Base-by-base conservation (phyloP, 176 grass and related monocot genomes). In the Elaeis guineensis region DNA sequence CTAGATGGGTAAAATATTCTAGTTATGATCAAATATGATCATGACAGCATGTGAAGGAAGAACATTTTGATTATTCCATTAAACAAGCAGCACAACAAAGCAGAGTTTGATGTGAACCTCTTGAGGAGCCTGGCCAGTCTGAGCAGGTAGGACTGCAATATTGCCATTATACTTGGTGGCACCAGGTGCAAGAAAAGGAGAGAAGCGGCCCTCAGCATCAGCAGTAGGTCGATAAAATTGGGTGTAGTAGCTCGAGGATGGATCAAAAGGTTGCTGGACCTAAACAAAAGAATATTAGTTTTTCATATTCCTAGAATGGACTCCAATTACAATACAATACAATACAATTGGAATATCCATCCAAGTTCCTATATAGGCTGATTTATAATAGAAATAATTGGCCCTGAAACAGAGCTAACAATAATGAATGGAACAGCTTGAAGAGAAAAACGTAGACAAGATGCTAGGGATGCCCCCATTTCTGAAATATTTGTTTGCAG, bases 221-320 rank as follows among this genome's bases (percentile, higher is more conserved):
- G 63, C 44, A 35, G 77, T 54, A 16, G 82, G 72, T 35, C 67
- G 85, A 62, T 89, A 83, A 20, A 78, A 63, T 57, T 80, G 88
- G 19, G 39, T 25, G 62, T 79, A 85, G 63, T 80, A 89, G 66
- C 61, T 73, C 20, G 85, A 53, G 18, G 70, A 65, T 52, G 77
- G 62, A 72, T 89, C 78, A 69, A 69, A 68, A 61, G 81, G 62
- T 64, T 89, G 76, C 51, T 83, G 85, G 51, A 85, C 73, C 90
- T 89, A 71, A 25, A 71, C 59, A 4, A 61, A 30, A 35, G 58
- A 30, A 30, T 9, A 44, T 44, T 44, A 44, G 35, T 44, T 44
- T 44, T 44, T 12, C 35, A 44, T 12, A 11, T 12, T 44, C 35
- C 35, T 44, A 44, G 35, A 12, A 44, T 44, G 35, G 9, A 44